phyloP scores from a whole-genome alignment of 805 yeast genomes.

The Metschnikowia sp. region DNA sequence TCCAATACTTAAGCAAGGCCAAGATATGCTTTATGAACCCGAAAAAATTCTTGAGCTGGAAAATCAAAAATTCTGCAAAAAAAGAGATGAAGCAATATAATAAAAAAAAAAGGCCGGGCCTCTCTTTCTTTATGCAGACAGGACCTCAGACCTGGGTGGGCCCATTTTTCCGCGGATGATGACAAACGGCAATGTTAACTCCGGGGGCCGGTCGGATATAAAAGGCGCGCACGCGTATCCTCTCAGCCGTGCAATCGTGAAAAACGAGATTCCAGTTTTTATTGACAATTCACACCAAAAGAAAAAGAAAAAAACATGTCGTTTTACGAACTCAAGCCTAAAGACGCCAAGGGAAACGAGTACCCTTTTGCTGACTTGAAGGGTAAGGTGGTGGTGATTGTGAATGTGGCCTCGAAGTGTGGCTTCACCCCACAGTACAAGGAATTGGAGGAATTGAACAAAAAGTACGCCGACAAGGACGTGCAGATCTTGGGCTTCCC shows the following conservation, averaged over 20 bases:
- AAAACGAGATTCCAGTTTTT: neutral
- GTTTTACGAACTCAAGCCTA: constrained; percentile 68
- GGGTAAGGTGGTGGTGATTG: constrained; percentile 80
- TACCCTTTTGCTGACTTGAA: constrained; percentile 58
- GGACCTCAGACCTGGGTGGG: neutral
- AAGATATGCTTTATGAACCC: too few relatives aligned
- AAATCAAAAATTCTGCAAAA: too few relatives aligned
- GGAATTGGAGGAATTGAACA: constrained; percentile 41
- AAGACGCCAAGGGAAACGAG: constrained; percentile 55
- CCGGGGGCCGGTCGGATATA: neutral
- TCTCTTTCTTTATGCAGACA: too few relatives aligned
- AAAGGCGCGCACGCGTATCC: neutral
- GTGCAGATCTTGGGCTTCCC: constrained; percentile 43
- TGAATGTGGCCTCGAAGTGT: constrained; percentile 82
- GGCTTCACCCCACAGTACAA: constrained; percentile 44
- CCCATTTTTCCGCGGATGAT: constrained; percentile 3
- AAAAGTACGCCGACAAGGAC: constrained; percentile 35
- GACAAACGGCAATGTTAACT: neutral
- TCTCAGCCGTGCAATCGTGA: neutral
- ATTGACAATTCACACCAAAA: neutral
- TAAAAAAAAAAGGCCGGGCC: too few relatives aligned
- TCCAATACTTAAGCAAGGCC: too few relatives aligned
- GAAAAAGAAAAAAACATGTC: constrained; percentile 35
- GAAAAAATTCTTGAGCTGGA: too few relatives aligned
- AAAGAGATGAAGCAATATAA: too few relatives aligned